Conservation (phyloP, 2,329 filamentous ascomycete genomes). For the Aureobasidium sp. region DNA sequence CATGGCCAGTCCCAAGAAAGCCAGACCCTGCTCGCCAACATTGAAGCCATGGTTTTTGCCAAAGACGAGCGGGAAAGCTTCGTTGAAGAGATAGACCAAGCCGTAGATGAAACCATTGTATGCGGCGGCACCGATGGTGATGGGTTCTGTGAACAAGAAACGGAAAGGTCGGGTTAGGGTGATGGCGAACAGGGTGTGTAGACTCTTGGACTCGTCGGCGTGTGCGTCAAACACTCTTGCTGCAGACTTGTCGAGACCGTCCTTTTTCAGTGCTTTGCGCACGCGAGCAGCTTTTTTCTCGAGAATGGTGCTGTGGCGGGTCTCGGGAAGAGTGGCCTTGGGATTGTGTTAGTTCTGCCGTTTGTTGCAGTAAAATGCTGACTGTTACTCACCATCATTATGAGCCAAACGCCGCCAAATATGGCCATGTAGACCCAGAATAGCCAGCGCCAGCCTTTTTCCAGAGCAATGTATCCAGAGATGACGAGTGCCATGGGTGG, state of each 20-base stretch:
- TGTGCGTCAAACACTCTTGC: constrained; percentile 20
- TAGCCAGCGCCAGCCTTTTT: constrained; percentile 20
- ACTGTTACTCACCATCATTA: constrained; percentile 20
- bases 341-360: neutral
- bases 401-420: constrained; percentile 20
- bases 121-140: constrained; percentile 42
- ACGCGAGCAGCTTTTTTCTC: constrained; percentile 59
- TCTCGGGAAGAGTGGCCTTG: constrained; percentile 24
- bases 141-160: constrained; percentile 42
- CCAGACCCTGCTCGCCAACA: constrained; percentile 20
- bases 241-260: constrained; percentile 16
- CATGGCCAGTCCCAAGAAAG: constrained; percentile 23
- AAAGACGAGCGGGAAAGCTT: constrained; percentile 44
- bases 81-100: constrained; percentile 45
- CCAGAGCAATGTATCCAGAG: constrained; percentile 29
- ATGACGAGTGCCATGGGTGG: constrained; percentile 31
- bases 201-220: constrained; percentile 11
- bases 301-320: constrained; percentile 26
- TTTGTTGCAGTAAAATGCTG: neutral
- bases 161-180: constrained; percentile 42
- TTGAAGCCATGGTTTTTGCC: constrained; percentile 28
- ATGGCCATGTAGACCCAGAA: constrained; percentile 26
- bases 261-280: constrained; percentile 39
- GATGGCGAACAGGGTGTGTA: constrained; percentile 32
- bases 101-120: constrained; percentile 47